phyloP scores from a whole-genome alignment of 1,139 yeast species.

The Yamadazyma dendronema region DNA sequence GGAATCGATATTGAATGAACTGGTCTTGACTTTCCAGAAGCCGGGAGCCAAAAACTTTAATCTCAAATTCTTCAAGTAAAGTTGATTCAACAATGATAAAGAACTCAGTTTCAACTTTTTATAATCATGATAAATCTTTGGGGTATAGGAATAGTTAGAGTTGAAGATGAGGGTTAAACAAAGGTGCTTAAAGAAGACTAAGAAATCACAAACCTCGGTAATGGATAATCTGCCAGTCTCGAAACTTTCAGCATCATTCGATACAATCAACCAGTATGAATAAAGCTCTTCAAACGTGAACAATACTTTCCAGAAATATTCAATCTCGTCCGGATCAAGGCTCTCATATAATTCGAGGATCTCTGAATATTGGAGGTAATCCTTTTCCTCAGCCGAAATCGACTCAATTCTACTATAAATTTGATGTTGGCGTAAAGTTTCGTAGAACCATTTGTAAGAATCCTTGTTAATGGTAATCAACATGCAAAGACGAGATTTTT shows the following conservation, averaged over 20 bases:
- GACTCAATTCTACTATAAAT: constrained; percentile 18
- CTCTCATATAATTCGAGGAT: constrained; percentile 12
- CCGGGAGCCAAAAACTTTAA: constrained; percentile 50
- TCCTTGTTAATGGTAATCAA: constrained; percentile 36
- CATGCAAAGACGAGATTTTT: constrained; percentile 34
- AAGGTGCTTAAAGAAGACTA: constrained; percentile 52
- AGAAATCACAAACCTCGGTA: constrained; percentile 45
- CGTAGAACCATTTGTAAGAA: constrained; percentile 30
- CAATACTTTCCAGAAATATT: constrained; percentile 33
- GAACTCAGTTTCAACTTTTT: constrained; percentile 36
- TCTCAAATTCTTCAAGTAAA: constrained; percentile 69
- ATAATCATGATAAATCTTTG: constrained; percentile 15
- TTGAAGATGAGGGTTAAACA: constrained; percentile 55
- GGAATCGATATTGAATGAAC: constrained; percentile 27
- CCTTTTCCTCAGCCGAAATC: constrained; percentile 12
- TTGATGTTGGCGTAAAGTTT: constrained; percentile 17
- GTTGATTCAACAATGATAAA: constrained; percentile 58
- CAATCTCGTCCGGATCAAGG: constrained; percentile 8
- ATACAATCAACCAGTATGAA: constrained; percentile 54
- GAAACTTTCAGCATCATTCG: constrained; percentile 68
- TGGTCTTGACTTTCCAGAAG: constrained; percentile 53
- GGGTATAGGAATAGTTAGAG: constrained; percentile 5
- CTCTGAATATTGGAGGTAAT: constrained; percentile 21
- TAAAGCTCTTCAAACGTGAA: constrained; percentile 39
- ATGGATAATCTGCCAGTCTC: constrained; percentile 42